Conservation (phyloP, 148 eudicot genomes). For the Camellia sinensis region DNA sequence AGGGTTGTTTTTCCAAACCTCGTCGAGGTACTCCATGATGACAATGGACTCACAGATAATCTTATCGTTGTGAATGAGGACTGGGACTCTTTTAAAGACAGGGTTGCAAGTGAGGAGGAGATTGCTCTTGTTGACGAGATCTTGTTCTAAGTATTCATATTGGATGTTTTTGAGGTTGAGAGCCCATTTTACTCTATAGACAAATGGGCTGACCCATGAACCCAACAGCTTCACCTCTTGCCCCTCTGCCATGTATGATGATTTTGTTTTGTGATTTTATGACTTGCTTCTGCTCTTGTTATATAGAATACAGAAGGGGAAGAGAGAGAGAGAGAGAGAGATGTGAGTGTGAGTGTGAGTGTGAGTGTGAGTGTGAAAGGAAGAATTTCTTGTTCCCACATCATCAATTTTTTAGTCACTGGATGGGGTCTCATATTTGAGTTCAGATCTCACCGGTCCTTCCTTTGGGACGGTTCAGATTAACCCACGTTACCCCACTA, state of each 20-base stretch:
- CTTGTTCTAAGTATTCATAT: constrained; percentile 1
- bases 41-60: neutral
- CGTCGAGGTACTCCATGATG: constrained; percentile 6
- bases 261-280: too few relatives aligned
- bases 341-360: too few relatives aligned
- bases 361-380: too few relatives aligned
- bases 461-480: too few relatives aligned
- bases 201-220: neutral
- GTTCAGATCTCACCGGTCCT: too few relatives aligned
- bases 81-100: neutral
- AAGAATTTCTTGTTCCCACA: too few relatives aligned
- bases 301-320: too few relatives aligned
- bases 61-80: neutral
- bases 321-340: too few relatives aligned
- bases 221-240: constrained; percentile 6
- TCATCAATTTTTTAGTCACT: too few relatives aligned
- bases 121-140: constrained; percentile 2
- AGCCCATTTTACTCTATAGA: neutral
- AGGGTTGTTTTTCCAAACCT: neutral
- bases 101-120: neutral
- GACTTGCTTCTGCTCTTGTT: too few relatives aligned
- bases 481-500: too few relatives aligned
- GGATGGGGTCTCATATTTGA: too few relatives aligned
- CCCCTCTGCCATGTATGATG: neutral
- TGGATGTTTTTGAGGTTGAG: neutral